phyloP scores from a whole-genome alignment of 208 protist genomes.

The Leishmania tarentolae region DNA sequence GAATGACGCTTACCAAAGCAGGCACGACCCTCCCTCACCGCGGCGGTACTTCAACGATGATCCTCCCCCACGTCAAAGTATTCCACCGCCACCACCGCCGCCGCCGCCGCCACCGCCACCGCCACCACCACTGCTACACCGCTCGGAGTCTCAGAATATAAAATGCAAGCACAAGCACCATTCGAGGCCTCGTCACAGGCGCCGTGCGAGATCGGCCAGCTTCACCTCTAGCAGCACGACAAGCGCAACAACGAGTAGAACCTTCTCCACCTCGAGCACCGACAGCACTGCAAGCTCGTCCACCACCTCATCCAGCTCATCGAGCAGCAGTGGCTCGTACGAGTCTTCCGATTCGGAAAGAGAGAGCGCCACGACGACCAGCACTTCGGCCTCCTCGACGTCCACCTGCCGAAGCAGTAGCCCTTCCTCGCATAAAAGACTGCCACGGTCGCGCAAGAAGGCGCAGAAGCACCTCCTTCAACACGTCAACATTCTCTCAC shows the following conservation, averaged over 20 bases:
- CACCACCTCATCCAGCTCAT: constrained; percentile 11
- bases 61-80: constrained; percentile 1
- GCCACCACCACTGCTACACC: constrained; percentile 5
- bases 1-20: constrained; percentile 17
- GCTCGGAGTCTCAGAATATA: background rate
- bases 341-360: constrained; percentile 12
- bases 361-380: background rate
- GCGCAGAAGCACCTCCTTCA: background rate
- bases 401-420: constrained; percentile 13
- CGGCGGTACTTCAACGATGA: constrained; percentile 22
- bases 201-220: background rate
- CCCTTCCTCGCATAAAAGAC: constrained; percentile 8
- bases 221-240: background rate
- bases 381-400: background rate
- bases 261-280: constrained; percentile 5
- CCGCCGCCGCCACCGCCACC: constrained; percentile 18
- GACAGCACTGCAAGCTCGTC: constrained; percentile 4
- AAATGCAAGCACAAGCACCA: background rate
- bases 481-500: constrained; percentile 9
- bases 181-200: background rate
- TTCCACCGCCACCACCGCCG: constrained; percentile 15
- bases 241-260: background rate
- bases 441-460: background rate
- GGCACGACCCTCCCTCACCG: background rate
- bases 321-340: constrained; percentile 6